Base-by-base conservation (phyloP, 768 basidiomycete species). In the Trametes cinnabarina region DNA sequence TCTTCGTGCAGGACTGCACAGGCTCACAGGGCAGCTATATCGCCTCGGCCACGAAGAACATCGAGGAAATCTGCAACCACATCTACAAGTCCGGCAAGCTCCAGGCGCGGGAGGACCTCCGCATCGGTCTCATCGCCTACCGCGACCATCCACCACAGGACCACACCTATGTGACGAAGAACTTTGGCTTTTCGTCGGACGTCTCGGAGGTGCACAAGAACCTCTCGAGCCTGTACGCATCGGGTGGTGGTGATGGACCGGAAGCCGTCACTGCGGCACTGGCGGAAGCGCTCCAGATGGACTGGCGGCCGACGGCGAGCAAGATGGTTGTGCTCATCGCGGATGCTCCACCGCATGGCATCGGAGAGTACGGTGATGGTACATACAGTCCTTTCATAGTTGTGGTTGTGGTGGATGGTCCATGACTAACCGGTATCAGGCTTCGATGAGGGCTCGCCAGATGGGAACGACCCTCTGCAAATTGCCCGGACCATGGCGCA, bases 101-200 rank as follows among this genome's bases (percentile, higher is more conserved):
- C n/a, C 87, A 90, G 69, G 77, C 82, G 54, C 82, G 78, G 43
- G 94, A 96, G 67, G 95, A 97, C 72, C 82, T 96, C 20, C 85
- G 93, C 61, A 86, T 98, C 39, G 97, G 95, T 57, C 82, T 98
- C 58, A 82, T 98, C 63, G 94, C 94, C 40, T 98, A 95, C 75
- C 85, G 96, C 60, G 95, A 98, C 76, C 93, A 98, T 69, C 95
- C 95, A 23, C 95, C 95, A 15, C 95, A 98, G 76, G 95, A 98
- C 70, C 92, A 92, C 67, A 94, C 94, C 54, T 98, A 94, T 71
- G 77, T 98, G 61, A 88, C 87, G 67, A 93, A 90, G 78, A 94
- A 90, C 70, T 93, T 94, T 79, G 92, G 91, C 2, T 98, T 98
- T 74, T 90, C 94, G 22, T 92, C 92, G 11, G 90, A 96, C 69